A percentile compares a stretch with the other conserved stretches of the same genome.
Evolutionary conservation across 176 grass and related monocot genomes (phyloP).

Genomic region (Oryza punctata): DNA sequence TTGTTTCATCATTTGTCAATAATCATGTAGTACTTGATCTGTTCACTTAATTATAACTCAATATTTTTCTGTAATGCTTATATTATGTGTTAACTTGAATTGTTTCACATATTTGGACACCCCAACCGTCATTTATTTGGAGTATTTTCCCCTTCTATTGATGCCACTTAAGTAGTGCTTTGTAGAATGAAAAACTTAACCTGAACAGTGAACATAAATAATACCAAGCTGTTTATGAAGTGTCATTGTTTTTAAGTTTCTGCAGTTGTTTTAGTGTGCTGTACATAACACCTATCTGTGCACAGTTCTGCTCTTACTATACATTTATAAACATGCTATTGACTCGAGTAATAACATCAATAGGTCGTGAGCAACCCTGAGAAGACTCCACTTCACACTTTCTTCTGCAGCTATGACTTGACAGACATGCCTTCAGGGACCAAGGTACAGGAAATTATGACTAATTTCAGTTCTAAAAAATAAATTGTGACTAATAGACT

Average conservation of each 20-base stretch:
- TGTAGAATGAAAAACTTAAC: neutral
- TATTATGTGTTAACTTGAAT: neutral
- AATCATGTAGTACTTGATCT: neutral
- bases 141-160: neutral
- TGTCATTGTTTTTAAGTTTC: neutral
- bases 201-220: neutral
- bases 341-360: slow-evolving; percentile 23
- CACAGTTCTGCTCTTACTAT: neutral
- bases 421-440: slow-evolving; percentile 97
- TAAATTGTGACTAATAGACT: neutral
- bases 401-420: slow-evolving; percentile 97
- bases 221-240: neutral
- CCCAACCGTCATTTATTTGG: neutral
- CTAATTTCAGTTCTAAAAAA: too few relatives aligned
- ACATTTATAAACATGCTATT: neutral
- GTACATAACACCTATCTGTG: neutral
- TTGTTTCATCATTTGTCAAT: neutral
- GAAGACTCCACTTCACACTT: slow-evolving; percentile 94
- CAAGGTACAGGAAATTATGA: slow-evolving; percentile 58
- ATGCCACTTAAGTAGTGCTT: neutral
- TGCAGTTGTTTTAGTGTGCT: neutral
- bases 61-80: neutral
- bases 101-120: neutral
- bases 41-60: neutral
- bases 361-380: slow-evolving; percentile 98